phyloP scores from a whole-genome alignment of 352 stramenopile species.

The Aphanomyces astaci region DNA sequence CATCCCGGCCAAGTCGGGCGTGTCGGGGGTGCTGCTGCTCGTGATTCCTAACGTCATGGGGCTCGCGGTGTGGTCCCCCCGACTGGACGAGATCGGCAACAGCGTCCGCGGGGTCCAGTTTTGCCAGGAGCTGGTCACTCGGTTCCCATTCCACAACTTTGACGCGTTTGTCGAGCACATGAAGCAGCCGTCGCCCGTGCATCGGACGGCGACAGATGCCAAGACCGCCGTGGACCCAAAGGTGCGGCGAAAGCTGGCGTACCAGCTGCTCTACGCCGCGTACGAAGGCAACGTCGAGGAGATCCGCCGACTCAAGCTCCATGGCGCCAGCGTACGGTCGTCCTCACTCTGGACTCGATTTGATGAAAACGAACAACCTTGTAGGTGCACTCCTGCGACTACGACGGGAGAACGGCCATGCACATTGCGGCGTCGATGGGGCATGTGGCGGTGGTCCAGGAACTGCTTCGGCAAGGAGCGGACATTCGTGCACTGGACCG shows the following conservation, averaged over 20 bases:
- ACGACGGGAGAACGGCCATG: slow-evolving; percentile 57
- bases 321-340: background rate
- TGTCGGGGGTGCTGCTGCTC: slow-evolving; percentile 31
- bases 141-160: slow-evolving; percentile 33
- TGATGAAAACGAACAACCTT: background rate
- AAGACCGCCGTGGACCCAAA: background rate
- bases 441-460: slow-evolving; percentile 38
- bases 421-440: slow-evolving; percentile 65
- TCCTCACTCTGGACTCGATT: background rate
- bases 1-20: slow-evolving; percentile 36
- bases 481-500: slow-evolving; percentile 53
- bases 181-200: slow-evolving; percentile 3
- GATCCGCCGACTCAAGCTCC: slow-evolving; percentile 6
- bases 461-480: slow-evolving; percentile 27
- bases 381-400: slow-evolving; percentile 24
- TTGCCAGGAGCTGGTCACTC: slow-evolving; percentile 26
- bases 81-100: slow-evolving; percentile 38
- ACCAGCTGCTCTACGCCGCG: slow-evolving; percentile 13
- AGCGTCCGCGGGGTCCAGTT: slow-evolving; percentile 33
- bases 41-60: slow-evolving; percentile 37
- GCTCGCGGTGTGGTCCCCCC: slow-evolving; percentile 34
- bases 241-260: background rate
- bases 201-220: too few species aligned
- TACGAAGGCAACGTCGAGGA: slow-evolving; percentile 18
- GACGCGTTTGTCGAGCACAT: slow-evolving; percentile 24